Conservation (phyloP, 163 green algal species). For the Chlorella variabilis region DNA sequence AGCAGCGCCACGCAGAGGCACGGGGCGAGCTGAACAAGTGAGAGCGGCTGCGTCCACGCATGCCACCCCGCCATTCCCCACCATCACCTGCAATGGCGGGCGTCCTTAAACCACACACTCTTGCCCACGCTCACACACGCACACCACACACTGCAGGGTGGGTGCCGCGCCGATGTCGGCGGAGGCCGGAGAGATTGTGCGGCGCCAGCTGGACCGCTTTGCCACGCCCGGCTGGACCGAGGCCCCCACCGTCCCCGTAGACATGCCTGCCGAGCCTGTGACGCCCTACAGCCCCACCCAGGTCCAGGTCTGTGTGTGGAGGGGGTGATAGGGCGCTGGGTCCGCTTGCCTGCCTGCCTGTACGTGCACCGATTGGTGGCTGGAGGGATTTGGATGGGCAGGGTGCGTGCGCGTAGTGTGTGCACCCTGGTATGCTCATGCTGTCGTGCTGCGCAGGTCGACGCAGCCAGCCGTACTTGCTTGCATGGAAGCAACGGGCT, state of each 20-base stretch:
- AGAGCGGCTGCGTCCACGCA: too few species aligned
- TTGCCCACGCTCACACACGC: too few species aligned
- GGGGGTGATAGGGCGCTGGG: too few species aligned
- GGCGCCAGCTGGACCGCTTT: conserved; percentile 12
- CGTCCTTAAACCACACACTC: too few species aligned
- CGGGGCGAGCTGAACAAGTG: neutral
- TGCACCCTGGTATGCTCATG: too few species aligned
- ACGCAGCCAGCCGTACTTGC: too few species aligned
- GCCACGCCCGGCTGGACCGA: neutral
- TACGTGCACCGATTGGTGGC: too few species aligned
- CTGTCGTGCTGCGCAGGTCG: too few species aligned
- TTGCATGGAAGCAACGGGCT: neutral
- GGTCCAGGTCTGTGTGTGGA: neutral
- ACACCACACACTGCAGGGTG: conserved; percentile 2
- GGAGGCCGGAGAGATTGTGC: neutral
- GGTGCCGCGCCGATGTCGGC: neutral
- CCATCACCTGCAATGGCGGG: too few species aligned
- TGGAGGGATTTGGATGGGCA: neutral
- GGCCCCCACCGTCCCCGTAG: neutral
- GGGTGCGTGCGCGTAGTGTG: too few species aligned
- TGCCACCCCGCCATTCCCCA: too few species aligned
- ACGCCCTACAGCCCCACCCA: neutral
- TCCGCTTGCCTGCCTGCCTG: too few species aligned
- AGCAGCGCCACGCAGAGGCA: neutral
- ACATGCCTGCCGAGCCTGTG: neutral